Conservation (phyloP, 2,329 filamentous ascomycete species). For the Phialophora expanda region DNA sequence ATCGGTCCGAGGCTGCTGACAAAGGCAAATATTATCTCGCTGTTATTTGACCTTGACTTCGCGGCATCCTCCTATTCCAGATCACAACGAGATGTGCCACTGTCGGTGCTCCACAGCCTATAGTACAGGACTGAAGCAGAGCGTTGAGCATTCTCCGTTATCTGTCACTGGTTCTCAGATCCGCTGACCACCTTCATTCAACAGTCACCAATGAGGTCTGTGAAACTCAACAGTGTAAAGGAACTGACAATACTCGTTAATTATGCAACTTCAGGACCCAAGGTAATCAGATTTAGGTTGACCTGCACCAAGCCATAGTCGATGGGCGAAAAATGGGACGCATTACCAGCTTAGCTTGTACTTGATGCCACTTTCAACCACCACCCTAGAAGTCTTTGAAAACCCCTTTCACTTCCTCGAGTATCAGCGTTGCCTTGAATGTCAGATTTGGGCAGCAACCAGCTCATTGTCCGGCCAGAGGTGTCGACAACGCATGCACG, state of each 20-base stretch:
- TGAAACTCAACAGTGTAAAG: not conserved
- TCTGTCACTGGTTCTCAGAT: not conserved
- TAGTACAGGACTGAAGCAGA: not conserved
- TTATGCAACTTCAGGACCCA: not conserved
- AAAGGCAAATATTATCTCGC: too few relatives aligned
- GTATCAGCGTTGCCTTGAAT: not conserved
- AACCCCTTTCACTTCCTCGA: not conserved
- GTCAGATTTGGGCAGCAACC: slow-evolving; percentile 33
- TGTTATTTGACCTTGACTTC: not conserved
- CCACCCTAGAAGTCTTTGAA: not conserved
- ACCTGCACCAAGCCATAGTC: not conserved
- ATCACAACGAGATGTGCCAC: too few relatives aligned
- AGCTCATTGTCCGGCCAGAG: too few relatives aligned
- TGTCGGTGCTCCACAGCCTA: not conserved
- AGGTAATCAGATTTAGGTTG: not conserved
- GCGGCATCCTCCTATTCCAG: not conserved
- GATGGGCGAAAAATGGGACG: not conserved
- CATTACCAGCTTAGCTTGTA: too few relatives aligned
- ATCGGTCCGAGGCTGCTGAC: slow-evolving; percentile 10
- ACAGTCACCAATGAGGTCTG: not conserved
- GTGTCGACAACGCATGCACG: too few relatives aligned
- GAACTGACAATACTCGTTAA: not conserved
- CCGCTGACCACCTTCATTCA: not conserved
- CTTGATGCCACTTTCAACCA: not conserved
- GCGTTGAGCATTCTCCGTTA: not conserved